A percentile compares a stretch with the other conserved stretches of the same genome.
These are phyloP conservation scores for Pythium dissotocum DNA, from an alignment of 352 stramenopile species.

Conservation along the genomic window DNA sequence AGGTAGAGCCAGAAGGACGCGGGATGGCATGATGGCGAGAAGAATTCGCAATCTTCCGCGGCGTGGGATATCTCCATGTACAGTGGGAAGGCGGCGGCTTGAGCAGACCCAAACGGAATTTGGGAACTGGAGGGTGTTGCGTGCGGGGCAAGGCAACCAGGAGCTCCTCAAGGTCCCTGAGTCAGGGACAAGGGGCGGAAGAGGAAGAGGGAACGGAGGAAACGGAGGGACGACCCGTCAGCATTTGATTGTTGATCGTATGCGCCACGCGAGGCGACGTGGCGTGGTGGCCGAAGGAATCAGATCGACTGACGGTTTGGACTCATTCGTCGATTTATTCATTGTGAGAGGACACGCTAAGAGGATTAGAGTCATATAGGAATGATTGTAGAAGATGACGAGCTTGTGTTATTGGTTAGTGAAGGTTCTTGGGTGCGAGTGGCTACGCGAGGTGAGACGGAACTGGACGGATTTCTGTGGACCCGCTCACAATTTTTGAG, in stretches of 20 bases:
- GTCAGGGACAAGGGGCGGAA: too few species aligned
- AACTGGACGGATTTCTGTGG: background rate
- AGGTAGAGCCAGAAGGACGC: conserved; percentile 62
- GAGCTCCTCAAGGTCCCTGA: too few species aligned
- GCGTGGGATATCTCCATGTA: background rate
- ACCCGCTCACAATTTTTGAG: background rate
- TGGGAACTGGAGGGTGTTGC: background rate
- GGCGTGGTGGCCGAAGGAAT: background rate
- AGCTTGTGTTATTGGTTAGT: background rate
- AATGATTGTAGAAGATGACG: too few species aligned
- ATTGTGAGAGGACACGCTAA: background rate
- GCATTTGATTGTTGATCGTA: background rate
- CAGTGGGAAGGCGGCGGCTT: background rate
- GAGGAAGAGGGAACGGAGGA: background rate
- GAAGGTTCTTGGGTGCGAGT: background rate
- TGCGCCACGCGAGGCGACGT: too few species aligned
- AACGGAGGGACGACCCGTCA: background rate
- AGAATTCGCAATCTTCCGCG: conserved; percentile 45
- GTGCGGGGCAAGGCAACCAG: too few species aligned
- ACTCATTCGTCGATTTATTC: too few species aligned
- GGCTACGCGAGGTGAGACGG: too few species aligned
- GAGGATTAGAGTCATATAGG: background rate
- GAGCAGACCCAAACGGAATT: background rate
- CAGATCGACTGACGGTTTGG: background rate
- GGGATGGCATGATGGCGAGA: conserved; percentile 65